Evolutionary conservation across 106 monocot genomes (phyloP), one percentile per base, ranked within the genome.

Genomic region (Allium sativum): DNA sequence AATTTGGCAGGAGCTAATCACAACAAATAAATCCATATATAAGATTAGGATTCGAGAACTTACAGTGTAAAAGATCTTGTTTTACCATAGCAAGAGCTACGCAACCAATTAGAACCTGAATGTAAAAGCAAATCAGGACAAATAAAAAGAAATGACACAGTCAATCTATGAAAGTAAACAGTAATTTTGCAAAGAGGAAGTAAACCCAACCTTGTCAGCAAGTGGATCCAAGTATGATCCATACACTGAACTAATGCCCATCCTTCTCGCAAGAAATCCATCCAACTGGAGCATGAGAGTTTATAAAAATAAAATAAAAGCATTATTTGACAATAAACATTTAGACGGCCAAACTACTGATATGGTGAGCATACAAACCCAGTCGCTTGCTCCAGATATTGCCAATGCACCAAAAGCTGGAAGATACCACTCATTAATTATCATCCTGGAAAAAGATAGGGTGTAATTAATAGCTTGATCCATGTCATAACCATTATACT

Each of bases 141-240:
- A 31, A 31, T 31, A 31, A 31, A 31, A 5, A 31, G 31, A 31
- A 31, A 31, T 5, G 31, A 31, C 5, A 31, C 31, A 22, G 22
- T 31, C 31, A 31, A 31, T 2, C 31, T 31, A 31, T 31, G 31
- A 31, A 31, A 31, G 2, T 31, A 31, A 0, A 31, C 31, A 31
- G 31, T 31, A 31, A 31, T 31, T 31, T 31, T 31, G 31, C 31
- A 31, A 31, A 31, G 31, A 31, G 31, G 31, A 8, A 58, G 71
- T 18, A 64, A 10, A 41, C 71, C 47, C 1, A 41, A 98, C 96
- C 96, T 91, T 98, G 74, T 98, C 96, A 52, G 96, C 91, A 72
- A 98, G 82, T 7, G 96, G 96, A 80, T 98, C 96, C 69, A 98
- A 87, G 55, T 98, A 98, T 18, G 96, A 98, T 69, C 96, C 96